Evolutionary conservation across 768 basidiomycete species (phyloP).

Genomic region (Boletus reticulatus): DNA sequence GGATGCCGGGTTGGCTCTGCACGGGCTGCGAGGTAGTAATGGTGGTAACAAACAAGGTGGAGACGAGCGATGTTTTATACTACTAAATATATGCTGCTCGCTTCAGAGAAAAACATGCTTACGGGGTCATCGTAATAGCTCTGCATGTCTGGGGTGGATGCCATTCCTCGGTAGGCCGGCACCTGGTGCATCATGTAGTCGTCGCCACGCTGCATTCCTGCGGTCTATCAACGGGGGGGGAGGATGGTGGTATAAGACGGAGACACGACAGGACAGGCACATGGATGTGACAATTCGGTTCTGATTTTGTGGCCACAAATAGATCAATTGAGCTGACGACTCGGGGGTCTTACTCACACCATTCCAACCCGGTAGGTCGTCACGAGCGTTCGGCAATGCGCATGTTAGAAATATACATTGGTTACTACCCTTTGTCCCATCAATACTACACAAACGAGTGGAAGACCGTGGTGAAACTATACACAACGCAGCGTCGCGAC

Average conservation of each 20-base stretch:
- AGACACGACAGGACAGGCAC: neutral
- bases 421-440: neutral
- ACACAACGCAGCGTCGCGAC: conserved; percentile 2
- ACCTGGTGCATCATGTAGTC: conserved; percentile 30
- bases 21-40: conserved; percentile 22
- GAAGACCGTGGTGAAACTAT: neutral
- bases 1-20: conserved; percentile 31
- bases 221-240: neutral
- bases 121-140: conserved; percentile 30
- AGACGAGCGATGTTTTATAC: neutral
- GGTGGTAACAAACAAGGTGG: conserved; percentile 2
- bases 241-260: neutral
- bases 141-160: conserved; percentile 26
- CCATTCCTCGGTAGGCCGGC: conserved; percentile 19
- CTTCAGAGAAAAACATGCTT: conserved; percentile 1
- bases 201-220: conserved; percentile 20
- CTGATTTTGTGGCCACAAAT: neutral
- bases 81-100: neutral
- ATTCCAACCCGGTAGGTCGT: too few relatives aligned
- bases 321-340: too few relatives aligned
- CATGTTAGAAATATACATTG: conserved; percentile 7
- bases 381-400: too few relatives aligned
- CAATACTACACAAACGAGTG: neutral
- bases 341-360: too few relatives aligned
- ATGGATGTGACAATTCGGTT: neutral